phyloP scores from a whole-genome alignment of 2,329 filamentous ascomycete species.

The Botryosphaeria agaves region DNA sequence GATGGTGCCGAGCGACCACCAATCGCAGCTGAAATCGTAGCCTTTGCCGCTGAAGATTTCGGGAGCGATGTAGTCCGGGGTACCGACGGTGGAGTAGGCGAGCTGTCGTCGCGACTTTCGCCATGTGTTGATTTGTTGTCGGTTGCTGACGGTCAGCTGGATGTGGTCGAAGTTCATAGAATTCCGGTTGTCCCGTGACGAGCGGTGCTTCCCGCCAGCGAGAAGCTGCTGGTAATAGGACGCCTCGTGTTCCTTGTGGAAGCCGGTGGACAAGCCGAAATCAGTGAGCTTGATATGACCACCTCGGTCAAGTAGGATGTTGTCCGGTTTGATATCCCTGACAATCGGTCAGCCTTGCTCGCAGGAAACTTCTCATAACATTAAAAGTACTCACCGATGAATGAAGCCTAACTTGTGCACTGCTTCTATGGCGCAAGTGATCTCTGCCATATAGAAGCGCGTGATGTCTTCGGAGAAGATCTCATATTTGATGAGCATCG shows the following conservation, averaged over 20 bases:
- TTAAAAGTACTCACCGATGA: conserved; percentile 71
- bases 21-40: conserved; percentile 94
- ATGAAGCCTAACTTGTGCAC: conserved; percentile 97
- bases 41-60: conserved; percentile 96
- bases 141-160: conserved; percentile 93
- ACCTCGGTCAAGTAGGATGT: conserved; percentile 86
- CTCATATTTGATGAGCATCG: conserved; percentile 99
- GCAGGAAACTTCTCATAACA: too few relatives aligned
- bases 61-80: conserved; percentile 94
- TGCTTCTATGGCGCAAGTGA: conserved; percentile 94
- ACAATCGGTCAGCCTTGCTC: not conserved
- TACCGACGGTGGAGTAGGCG: conserved; percentile 96
- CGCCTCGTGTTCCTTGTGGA: conserved; percentile 95
- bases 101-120: conserved; percentile 86
- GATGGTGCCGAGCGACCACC: conserved; percentile 97
- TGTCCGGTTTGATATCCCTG: conserved; percentile 98
- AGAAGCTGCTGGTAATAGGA: conserved; percentile 96
- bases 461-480: conserved; percentile 99
- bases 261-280: conserved; percentile 93
- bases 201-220: conserved; percentile 40
- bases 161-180: conserved; percentile 96
- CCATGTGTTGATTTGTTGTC: conserved; percentile 97
- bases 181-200: conserved; percentile 50
- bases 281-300: conserved; percentile 98
- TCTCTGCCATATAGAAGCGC: conserved; percentile 97